Evolutionary conservation across 75 land plant genomes (phyloP), one percentile per base, ranked within the genome.

Genomic region (Selaginella moellendorffii): DNA sequence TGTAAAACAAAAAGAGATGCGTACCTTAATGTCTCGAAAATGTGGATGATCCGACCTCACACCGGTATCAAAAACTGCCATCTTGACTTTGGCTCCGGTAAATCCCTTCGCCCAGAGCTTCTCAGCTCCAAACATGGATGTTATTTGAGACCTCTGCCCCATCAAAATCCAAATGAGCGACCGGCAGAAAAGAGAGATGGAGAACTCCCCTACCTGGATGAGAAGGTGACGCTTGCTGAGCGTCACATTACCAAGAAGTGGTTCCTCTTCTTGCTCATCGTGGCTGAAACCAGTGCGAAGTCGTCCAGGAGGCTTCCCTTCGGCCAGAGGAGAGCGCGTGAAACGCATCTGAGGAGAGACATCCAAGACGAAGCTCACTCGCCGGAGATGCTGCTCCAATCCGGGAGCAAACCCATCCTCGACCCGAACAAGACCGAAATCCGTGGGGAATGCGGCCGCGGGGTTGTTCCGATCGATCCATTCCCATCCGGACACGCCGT

Each of bases 31-130:
- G 68, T 92, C 85, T 17, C 96, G 86, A 62, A 92, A 92, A 70
- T 92, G 97, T 25, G 97, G 97, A 67, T 92, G 97, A 69, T 88
- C 78, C 53, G 86, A 80, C 52, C 97, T 81, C 58, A 92, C 87
- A 18, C 97, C 97, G 63, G 97, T 92, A 64, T 92, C 97, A 83
- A 92, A 92, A 26, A 92, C 81, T 31, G 97, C 97, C 97, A 92
- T 92, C 74, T 81, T 88, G 9, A 92, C 95, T 66, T 88, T 88
- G 19, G 81, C 65, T 66, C 97, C 97, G 10, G 81, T 92, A 53
- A 77, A 85, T 8, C 97, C 97, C 69, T 83, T 78, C 0, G 75
- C 66, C 97, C 97, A 92, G 19, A 92, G 87, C 52, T 64, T 77
- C 42, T 88, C 96, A 26, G 97, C 96, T 66, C 86, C 97, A 80